These are phyloP conservation scores for Leccinum uliginosum DNA, from an alignment of 768 basidiomycete genomes.

Conservation along the genomic window DNA sequence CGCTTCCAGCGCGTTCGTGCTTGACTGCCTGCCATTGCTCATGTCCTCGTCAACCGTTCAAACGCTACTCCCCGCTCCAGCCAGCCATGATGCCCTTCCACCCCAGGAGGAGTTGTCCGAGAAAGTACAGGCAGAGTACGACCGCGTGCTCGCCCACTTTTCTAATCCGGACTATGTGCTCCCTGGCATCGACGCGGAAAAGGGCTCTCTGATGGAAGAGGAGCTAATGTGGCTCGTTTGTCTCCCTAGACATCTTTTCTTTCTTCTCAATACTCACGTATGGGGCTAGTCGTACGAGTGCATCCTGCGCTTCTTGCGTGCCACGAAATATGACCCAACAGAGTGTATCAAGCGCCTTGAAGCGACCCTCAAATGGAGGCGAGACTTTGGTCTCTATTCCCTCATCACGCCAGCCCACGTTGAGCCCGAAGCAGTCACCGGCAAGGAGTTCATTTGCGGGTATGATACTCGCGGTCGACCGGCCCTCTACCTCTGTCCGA, in stretches of 20 bases:
- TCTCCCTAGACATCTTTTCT: conserved; percentile 4
- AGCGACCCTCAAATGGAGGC: conserved; percentile 71
- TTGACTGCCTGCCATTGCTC: not conserved
- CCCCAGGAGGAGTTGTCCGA: conserved; percentile 36
- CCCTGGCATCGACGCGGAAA: conserved; percentile 39
- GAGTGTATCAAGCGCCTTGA: conserved; percentile 63
- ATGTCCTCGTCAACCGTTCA: conserved; percentile 14
- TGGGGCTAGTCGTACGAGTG: conserved; percentile 57
- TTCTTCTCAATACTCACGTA: not conserved
- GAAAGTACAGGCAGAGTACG: conserved; percentile 45
- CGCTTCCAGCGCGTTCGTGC: not conserved
- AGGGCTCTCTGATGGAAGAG: conserved; percentile 49
- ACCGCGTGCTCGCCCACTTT: conserved; percentile 59
- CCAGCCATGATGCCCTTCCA: conserved; percentile 28
- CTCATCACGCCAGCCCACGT: conserved; percentile 55
- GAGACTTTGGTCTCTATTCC: conserved; percentile 73
- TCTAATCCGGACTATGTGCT: conserved; percentile 46
- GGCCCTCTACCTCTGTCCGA: conserved; percentile 62
- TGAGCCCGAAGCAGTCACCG: conserved; percentile 77
- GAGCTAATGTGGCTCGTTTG: conserved; percentile 77
- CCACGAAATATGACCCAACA: conserved; percentile 67
- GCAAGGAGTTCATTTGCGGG: conserved; percentile 77
- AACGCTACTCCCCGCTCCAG: conserved; percentile 23
- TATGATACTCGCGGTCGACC: conserved; percentile 69
- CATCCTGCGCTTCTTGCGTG: conserved; percentile 72